Conservation (phyloP, 2,329 filamentous ascomycete species). For the Lecanosticta acicola region DNA sequence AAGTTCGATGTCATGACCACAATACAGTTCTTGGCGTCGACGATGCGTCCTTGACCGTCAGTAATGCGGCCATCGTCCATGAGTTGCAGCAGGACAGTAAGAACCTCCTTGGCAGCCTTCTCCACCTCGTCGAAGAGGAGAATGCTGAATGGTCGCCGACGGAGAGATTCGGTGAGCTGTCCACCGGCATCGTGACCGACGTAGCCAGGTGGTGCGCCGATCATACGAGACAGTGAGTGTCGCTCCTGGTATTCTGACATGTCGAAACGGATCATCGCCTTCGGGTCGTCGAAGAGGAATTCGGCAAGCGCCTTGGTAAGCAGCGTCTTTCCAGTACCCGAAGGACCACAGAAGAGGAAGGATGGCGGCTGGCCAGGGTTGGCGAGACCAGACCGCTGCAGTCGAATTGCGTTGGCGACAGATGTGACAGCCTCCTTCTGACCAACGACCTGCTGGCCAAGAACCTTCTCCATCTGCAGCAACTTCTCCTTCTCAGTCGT, state of each 20-base stretch:
- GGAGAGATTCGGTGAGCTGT: slow-evolving; percentile 89
- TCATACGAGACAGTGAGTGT: slow-evolving; percentile 93
- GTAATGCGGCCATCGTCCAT: slow-evolving; percentile 99
- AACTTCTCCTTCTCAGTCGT: slow-evolving; percentile 98
- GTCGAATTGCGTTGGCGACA: slow-evolving; percentile 90
- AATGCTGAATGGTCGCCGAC: slow-evolving; percentile 94
- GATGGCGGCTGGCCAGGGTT: slow-evolving; percentile 97
- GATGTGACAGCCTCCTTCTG: slow-evolving; percentile 90
- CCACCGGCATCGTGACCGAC: slow-evolving; percentile 94
- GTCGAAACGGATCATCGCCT: slow-evolving; percentile 97
- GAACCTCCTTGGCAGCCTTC: slow-evolving; percentile 94
- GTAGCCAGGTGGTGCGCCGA: slow-evolving; percentile 93
- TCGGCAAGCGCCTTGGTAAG: slow-evolving; percentile 95
- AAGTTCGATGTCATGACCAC: slow-evolving; percentile 99
- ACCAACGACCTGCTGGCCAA: slow-evolving; percentile 80
- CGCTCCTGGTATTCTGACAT: slow-evolving; percentile 99
- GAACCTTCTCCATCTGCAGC: slow-evolving; percentile 88
- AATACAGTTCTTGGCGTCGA: slow-evolving; percentile 96
- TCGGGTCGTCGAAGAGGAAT: slow-evolving; percentile 95
- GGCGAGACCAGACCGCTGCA: slow-evolving; percentile 87
- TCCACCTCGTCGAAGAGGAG: slow-evolving; percentile 96
- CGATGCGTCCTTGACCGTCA: slow-evolving; percentile 88
- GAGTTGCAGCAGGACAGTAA: slow-evolving; percentile 95
- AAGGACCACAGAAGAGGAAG: slow-evolving; percentile 98
- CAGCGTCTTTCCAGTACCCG: slow-evolving; percentile 94